Conservation (phyloP, 2,329 filamentous ascomycete genomes). For the Corinectria fuckeliana region DNA sequence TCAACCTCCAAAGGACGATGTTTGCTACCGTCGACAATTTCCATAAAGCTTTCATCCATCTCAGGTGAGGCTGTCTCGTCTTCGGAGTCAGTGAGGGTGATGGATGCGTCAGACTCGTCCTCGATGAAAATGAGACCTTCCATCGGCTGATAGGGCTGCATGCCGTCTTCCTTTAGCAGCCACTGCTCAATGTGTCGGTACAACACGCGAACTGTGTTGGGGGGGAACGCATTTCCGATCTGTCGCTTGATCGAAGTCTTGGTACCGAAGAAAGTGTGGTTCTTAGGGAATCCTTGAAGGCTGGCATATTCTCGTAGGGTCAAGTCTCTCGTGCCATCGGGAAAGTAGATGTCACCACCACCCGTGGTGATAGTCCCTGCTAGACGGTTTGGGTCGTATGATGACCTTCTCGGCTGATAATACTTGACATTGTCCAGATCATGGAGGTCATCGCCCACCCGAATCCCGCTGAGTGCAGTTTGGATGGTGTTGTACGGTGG, state of each 20-base stretch:
- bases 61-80: slow-evolving; percentile 24
- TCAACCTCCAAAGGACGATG: background rate
- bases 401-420: slow-evolving; percentile 38
- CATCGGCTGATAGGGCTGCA: slow-evolving; percentile 29
- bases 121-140: slow-evolving; percentile 36
- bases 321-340: slow-evolving; percentile 65
- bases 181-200: slow-evolving; percentile 56
- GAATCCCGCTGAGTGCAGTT: slow-evolving; percentile 48
- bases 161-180: slow-evolving; percentile 52
- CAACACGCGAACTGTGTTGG: slow-evolving; percentile 58
- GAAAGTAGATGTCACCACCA: slow-evolving; percentile 69
- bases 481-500: slow-evolving; percentile 53
- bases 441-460: slow-evolving; percentile 47
- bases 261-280: slow-evolving; percentile 61
- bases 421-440: slow-evolving; percentile 40
- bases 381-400: slow-evolving; percentile 57
- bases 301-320: slow-evolving; percentile 72
- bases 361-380: slow-evolving; percentile 69
- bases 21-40: background rate
- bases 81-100: slow-evolving; percentile 1
- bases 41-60: slow-evolving; percentile 34
- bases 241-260: slow-evolving; percentile 60
- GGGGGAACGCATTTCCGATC: slow-evolving; percentile 82
- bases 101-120: slow-evolving; percentile 29
- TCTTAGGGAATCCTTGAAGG: slow-evolving; percentile 71